Conservation (phyloP, 192 early-diverging fungal genomes). For the Backusella tarrabulga region DNA sequence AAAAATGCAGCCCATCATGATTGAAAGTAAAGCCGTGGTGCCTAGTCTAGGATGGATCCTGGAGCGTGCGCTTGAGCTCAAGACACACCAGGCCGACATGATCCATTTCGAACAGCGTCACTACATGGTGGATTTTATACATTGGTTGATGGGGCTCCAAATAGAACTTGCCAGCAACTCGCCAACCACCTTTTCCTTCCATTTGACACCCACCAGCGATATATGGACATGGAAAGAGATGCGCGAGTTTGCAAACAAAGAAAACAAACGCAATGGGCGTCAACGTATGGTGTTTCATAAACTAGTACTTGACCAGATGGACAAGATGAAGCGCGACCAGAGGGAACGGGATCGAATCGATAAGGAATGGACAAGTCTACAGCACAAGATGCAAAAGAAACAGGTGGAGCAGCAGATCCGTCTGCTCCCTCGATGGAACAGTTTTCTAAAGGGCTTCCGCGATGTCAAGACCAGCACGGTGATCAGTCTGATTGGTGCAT, state of each 20-base stretch:
- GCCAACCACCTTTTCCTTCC: not conserved
- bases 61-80: constrained; percentile 64
- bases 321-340: constrained; percentile 61
- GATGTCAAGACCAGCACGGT: constrained; percentile 30
- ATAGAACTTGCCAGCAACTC: not conserved
- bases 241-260: constrained; percentile 36
- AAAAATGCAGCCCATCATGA: constrained; percentile 2
- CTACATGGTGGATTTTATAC: constrained; percentile 56
- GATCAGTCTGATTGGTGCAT: constrained; percentile 72
- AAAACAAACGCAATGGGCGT: constrained; percentile 20
- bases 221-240: constrained; percentile 33
- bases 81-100: constrained; percentile 49
- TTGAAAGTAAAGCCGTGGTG: constrained; percentile 28
- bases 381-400: constrained; percentile 41
- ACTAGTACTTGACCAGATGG: constrained; percentile 57
- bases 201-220: constrained; percentile 10
- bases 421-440: constrained; percentile 32
- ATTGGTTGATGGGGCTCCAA: constrained; percentile 30
- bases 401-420: constrained; percentile 44
- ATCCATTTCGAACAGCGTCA: constrained; percentile 69
- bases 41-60: constrained; percentile 71
- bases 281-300: constrained; percentile 37
- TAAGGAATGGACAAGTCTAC: constrained; percentile 55
- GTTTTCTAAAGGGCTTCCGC: constrained; percentile 13
- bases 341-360: constrained; percentile 64